Percentiles rank a stretch among this genome's conserved stretches.
phyloP scores from a whole-genome alignment of 306 rosid genomes.

The Cercis canadensis region DNA sequence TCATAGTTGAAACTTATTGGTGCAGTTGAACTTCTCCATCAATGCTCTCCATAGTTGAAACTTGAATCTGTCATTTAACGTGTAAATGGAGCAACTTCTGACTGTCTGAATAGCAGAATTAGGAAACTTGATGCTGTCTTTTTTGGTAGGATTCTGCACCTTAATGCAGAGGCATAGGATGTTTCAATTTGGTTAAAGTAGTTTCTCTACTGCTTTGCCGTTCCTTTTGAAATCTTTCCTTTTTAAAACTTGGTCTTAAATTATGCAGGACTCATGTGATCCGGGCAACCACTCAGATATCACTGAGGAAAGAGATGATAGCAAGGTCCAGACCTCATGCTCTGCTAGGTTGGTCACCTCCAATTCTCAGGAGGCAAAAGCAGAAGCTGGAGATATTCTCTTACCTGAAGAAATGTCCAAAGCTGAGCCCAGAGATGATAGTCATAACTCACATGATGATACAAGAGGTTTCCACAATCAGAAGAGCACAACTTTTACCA shows the following conservation, averaged over 20 bases:
- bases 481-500: constrained; percentile 33
- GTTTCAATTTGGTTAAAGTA: constrained; percentile 1
- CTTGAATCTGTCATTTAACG: neutral
- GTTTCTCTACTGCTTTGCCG: constrained; percentile 14
- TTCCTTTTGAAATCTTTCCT: constrained; percentile 18
- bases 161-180: neutral
- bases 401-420: constrained; percentile 44
- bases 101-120: neutral
- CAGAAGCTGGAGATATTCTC: constrained; percentile 34
- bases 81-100: constrained; percentile 26
- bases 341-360: constrained; percentile 40
- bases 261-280: constrained; percentile 77
- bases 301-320: constrained; percentile 82
- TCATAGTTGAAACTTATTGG: neutral
- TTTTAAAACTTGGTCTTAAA: constrained; percentile 32
- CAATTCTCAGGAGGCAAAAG: constrained; percentile 48
- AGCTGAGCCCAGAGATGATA: constrained; percentile 43
- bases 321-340: constrained; percentile 56
- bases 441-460: constrained; percentile 48
- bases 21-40: neutral
- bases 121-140: neutral
- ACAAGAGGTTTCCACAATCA: constrained; percentile 38
- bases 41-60: neutral
- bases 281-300: constrained; percentile 85
- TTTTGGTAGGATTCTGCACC: neutral